Evolutionary conservation across 768 basidiomycete genomes (phyloP).

Genomic region (Phaeotremella fagi): DNA sequence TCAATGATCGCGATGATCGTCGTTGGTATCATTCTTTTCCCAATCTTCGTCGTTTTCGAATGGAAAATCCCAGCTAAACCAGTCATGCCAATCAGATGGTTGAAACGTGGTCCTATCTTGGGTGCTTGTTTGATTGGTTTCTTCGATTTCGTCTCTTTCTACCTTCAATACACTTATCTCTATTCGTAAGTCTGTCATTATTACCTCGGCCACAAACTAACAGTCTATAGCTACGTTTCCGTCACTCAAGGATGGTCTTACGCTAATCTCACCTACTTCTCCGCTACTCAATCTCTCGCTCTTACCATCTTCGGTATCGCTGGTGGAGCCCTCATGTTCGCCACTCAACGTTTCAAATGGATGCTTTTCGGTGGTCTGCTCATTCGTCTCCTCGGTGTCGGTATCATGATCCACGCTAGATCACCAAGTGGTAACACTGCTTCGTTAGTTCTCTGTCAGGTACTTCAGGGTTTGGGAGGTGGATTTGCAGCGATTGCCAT

Average conservation of each 20-base stretch:
- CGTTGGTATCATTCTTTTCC: slow-evolving; percentile 41
- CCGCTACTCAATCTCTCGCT: slow-evolving; percentile 58
- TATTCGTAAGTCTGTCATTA: slow-evolving; percentile 59
- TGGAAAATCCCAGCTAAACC: slow-evolving; percentile 57
- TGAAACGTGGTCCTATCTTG: slow-evolving; percentile 59
- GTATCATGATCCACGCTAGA: slow-evolving; percentile 66
- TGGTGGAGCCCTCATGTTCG: slow-evolving; percentile 59
- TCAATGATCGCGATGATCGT: slow-evolving; percentile 49
- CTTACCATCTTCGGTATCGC: slow-evolving; percentile 61
- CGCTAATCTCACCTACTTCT: slow-evolving; percentile 61
- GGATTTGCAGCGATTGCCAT: slow-evolving; percentile 60
- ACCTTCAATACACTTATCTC: slow-evolving; percentile 66
- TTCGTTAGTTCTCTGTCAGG: slow-evolving; percentile 60
- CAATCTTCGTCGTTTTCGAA: slow-evolving; percentile 46
- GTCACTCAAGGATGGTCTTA: slow-evolving; percentile 53
- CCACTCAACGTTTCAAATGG: slow-evolving; percentile 56
- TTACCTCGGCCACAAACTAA: slow-evolving; percentile 14
- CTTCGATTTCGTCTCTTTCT: slow-evolving; percentile 50
- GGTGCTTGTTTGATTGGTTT: slow-evolving; percentile 61
- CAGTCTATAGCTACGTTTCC: slow-evolving; percentile 35
- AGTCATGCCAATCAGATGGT: slow-evolving; percentile 60
- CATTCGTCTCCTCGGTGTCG: slow-evolving; percentile 62
- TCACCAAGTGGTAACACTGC: slow-evolving; percentile 52
- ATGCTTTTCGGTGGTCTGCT: slow-evolving; percentile 59
- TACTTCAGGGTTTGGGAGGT: slow-evolving; percentile 70